Evolutionary conservation across 2,329 filamentous ascomycete genomes (phyloP), one percentile per base, ranked within the genome.

Genomic region (Didymella pomorum): DNA sequence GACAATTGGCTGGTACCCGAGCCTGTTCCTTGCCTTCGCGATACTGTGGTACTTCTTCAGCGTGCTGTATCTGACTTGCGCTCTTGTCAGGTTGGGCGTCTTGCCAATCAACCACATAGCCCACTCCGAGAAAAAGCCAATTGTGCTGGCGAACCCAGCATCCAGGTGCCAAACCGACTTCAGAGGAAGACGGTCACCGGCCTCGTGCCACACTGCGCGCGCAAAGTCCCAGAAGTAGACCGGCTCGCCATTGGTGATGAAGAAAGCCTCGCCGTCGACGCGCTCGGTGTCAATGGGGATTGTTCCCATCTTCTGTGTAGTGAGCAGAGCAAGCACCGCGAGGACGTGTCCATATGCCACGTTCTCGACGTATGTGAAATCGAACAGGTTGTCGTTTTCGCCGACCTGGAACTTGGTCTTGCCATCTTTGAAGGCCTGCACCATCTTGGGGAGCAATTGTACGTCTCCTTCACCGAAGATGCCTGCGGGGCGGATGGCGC

Each of bases 11-110:
- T 79, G 75, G 77, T 93, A 93, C 3, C 88, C 88, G 54, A 93
- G 79, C 65, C 89, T 81, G 67, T 75, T 80, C 82, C 87, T 90
- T 56, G 90, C 90, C 83, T 93, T 93, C 58, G 81, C 80, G 72
- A 92, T 92, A 78, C 87, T 87, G 78, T 90, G 92, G 78, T 92
- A 93, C 56, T 90, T 83, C 56, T 87, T 90, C 87, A 92, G 90
- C 74, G 85, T 88, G 71, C 86, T 87, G 75, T 89, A 91, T 65
- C 84, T 80, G 60, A 90, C 80, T 65, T 81, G 78, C 56, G 78
- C 76, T 58, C 77, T 66, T 11, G 79, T 81, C 65, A 83, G 53
- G 47, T 80, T 82, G 16, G 81, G 81, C 62, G 75, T 80, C 64
- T 72, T 73, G 8, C 80, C 80, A 29, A 80, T 45, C 9, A 77